Evolutionary conservation across 345 rosid species (phyloP).

Genomic region (Populus davidiana): DNA sequence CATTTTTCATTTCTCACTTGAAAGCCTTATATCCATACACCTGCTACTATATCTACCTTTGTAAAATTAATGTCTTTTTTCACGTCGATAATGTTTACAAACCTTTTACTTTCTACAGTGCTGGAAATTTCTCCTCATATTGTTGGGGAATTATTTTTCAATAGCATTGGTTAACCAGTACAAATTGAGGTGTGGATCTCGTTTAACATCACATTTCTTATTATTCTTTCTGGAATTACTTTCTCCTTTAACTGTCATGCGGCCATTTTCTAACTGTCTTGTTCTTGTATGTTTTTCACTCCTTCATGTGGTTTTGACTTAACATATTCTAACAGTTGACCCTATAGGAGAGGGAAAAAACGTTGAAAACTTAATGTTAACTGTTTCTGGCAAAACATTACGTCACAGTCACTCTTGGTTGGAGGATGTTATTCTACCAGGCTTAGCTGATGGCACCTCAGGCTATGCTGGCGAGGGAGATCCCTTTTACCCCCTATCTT

Average conservation of each 20-base stretch:
- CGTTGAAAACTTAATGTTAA: conserved; percentile 1
- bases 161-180: conserved; percentile 91
- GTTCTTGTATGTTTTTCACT: neutral
- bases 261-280: neutral
- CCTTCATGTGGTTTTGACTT: neutral
- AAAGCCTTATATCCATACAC: neutral
- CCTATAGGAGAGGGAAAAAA: neutral
- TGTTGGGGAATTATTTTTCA: conserved; percentile 75
- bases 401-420: conserved; percentile 59
- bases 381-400: conserved; percentile 6
- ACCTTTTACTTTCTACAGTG: conserved; percentile 61
- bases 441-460: conserved; percentile 35
- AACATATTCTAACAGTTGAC: neutral
- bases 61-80: neutral
- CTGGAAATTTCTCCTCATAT: conserved; percentile 79
- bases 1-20: neutral
- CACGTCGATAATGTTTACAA: conserved; percentile 22
- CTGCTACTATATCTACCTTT: neutral
- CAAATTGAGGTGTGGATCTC: conserved; percentile 61
- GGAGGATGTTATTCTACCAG: conserved; percentile 56
- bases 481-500: too few species aligned
- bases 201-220: conserved; percentile 7
- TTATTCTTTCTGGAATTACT: neutral
- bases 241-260: neutral
- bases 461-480: conserved; percentile 67